Base-by-base conservation (phyloP, 352 stramenopile species). In the Pythium monospermum region DNA sequence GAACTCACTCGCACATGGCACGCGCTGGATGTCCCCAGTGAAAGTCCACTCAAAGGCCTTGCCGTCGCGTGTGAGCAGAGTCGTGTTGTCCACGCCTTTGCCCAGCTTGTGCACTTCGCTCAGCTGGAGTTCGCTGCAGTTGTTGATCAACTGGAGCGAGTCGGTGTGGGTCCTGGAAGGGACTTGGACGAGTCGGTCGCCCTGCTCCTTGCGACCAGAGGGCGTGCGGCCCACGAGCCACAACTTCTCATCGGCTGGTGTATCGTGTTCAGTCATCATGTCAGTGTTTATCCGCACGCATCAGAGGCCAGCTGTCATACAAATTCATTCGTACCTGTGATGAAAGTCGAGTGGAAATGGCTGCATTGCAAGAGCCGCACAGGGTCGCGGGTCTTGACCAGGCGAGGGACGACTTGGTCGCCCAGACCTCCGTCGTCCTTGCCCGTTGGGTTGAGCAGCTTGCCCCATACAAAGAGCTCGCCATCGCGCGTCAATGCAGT, bases 381-480 rank as follows among this genome's bases (percentile, higher is more conserved):
- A 27, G 73, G 64, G 15, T 84, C 81, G 28, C 69, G 82, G 37
- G 79, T 91, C 47, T 66, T 69, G 39, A 94, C 70, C 30, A 88
- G 68, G 22, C 83, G 70, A 31, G 83, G 83, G 18, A 66, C 81
- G 47, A 91, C 67, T 52, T 94, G 83, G 44, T 94, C 83, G 31
- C 69, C 70, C 35, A 74, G 68, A 18, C 52, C 52, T 33, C 57
- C 82, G 39, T 85, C 72, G 1, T 57, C 59, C 49, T 84, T 85
- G 45, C 73, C 73, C 45, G 86, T 71, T 11, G 74, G 66, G 33
- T 89, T 83, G 11, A 92, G 55, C 41, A 94, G 33, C 59, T 95
- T 95, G 11, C 85, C 85, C 85, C 85, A 95, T 33, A 92, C 16
- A 36, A 81, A 95, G 26, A 95, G 55, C 56, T 91, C 77, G 23